Percentiles rank a stretch among this genome's conserved stretches.
phyloP scores from a whole-genome alignment of 192 early-diverging fungal genomes.

The Linderina pennispora region DNA sequence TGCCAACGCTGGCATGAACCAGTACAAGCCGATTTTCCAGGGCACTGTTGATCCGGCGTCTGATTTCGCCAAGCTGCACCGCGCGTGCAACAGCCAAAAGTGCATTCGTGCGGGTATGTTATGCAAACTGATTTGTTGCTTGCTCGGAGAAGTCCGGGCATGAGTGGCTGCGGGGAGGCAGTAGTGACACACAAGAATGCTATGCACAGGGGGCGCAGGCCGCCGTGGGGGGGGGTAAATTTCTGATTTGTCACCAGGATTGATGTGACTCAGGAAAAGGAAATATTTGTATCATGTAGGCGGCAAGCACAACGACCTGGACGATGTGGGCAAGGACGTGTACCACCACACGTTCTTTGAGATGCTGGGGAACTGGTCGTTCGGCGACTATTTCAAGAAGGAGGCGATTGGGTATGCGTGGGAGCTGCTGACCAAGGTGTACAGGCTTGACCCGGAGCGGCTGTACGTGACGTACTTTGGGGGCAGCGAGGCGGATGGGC shows the following conservation, averaged over 20 bases:
- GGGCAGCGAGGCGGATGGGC: conserved; percentile 73
- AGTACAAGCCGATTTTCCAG: conserved; percentile 97
- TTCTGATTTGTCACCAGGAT: too few relatives aligned
- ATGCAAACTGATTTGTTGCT: conserved; percentile 7
- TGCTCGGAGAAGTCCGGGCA: background rate
- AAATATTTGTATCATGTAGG: conserved; percentile 51
- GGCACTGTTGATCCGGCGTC: conserved; percentile 94
- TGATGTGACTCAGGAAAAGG: too few relatives aligned
- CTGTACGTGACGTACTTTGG: conserved; percentile 98
- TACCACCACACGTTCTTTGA: conserved; percentile 99
- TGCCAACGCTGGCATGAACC: conserved; percentile 96
- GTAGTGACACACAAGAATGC: too few relatives aligned
- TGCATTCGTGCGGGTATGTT: conserved; percentile 93
- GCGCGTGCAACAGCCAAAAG: conserved; percentile 96
- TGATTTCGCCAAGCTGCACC: conserved; percentile 79
- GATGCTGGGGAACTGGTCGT: conserved; percentile 99
- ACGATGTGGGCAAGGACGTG: conserved; percentile 96
- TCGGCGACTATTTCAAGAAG: conserved; percentile 98
- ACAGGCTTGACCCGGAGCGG: conserved; percentile 72
- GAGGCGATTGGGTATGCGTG: conserved; percentile 89
- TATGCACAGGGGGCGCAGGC: too few relatives aligned
- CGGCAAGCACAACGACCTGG: conserved; percentile 99
- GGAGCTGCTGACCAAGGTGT: conserved; percentile 87
- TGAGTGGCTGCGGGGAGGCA: background rate
- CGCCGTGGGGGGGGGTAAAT: too few relatives aligned